These are phyloP conservation scores for Tetracladium setigerum DNA, from an alignment of 495 filamentous ascomycete species.

Conservation along the genomic window DNA sequence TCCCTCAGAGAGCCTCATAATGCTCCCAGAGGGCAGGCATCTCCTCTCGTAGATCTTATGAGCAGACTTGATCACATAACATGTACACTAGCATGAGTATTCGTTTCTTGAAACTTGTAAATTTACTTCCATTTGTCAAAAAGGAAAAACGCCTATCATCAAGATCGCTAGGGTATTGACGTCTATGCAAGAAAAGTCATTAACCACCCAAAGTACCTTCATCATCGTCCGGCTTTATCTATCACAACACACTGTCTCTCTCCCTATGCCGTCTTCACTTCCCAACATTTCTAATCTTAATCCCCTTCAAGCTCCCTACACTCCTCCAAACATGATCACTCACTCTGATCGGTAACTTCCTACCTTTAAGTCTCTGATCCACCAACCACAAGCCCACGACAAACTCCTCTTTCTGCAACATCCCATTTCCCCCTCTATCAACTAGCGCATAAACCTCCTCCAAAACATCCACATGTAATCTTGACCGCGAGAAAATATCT, in stretches of 20 bases:
- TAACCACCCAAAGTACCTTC: neutral
- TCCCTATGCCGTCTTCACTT: neutral
- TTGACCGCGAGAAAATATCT: slow-evolving; percentile 79
- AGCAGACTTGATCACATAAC: no score
- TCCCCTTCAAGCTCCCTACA: slow-evolving; percentile 46
- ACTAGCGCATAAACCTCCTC: slow-evolving; percentile 85
- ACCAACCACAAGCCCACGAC: slow-evolving; percentile 95
- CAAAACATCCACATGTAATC: slow-evolving; percentile 58
- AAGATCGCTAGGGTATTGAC: no score
- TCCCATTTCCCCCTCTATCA: slow-evolving; percentile 51
- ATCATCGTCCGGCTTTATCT: neutral
- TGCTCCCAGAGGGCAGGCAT: no score
- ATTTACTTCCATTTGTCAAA: no score
- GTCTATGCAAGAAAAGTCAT: neutral
- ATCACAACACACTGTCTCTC: neutral
- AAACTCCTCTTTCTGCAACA: slow-evolving; percentile 72
- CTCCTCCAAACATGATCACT: slow-evolving; percentile 82
- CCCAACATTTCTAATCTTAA: slow-evolving; percentile 16
- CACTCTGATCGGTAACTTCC: slow-evolving; percentile 76
- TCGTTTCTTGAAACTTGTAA: no score
- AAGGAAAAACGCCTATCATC: no score
- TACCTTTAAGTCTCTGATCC: slow-evolving; percentile 79
- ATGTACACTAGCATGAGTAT: no score
- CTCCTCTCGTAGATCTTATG: no score
- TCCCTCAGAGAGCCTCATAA: no score